phyloP scores from a whole-genome alignment of 257 asterid species.

The Solanum corneliomulleri region DNA sequence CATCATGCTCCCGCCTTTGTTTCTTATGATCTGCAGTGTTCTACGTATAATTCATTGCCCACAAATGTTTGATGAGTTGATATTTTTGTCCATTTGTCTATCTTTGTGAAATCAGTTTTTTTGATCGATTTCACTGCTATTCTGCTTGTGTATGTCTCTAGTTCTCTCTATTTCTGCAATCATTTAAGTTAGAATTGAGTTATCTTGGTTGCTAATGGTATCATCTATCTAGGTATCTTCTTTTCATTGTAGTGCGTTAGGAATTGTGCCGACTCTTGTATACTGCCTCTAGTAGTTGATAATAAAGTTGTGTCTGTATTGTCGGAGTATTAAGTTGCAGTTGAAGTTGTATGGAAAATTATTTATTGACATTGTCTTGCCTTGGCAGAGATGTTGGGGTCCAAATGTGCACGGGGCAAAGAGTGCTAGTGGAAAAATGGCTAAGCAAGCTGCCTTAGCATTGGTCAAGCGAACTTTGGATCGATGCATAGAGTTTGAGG shows the following conservation, averaged over 20 bases:
- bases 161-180: background rate
- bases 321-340: background rate
- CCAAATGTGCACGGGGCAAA: slow-evolving; percentile 74
- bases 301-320: background rate
- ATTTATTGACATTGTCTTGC: background rate
- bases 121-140: background rate
- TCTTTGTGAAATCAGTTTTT: background rate
- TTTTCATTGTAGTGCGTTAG: background rate
- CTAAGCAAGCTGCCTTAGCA: slow-evolving; percentile 78
- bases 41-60: background rate
- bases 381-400: slow-evolving; percentile 60
- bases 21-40: background rate
- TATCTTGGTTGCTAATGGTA: background rate
- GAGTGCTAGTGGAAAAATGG: slow-evolving; percentile 61
- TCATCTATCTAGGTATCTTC: background rate
- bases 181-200: background rate
- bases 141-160: background rate
- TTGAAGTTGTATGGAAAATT: background rate
- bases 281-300: background rate
- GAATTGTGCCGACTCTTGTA: background rate
- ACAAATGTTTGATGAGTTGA: background rate
- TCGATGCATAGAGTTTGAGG: slow-evolving; percentile 52
- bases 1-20: background rate
- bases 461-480: slow-evolving; percentile 66
- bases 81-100: background rate